phyloP scores from a whole-genome alignment of 2,329 filamentous ascomycete genomes.

The Hawksworthiomyces lignivorus region DNA sequence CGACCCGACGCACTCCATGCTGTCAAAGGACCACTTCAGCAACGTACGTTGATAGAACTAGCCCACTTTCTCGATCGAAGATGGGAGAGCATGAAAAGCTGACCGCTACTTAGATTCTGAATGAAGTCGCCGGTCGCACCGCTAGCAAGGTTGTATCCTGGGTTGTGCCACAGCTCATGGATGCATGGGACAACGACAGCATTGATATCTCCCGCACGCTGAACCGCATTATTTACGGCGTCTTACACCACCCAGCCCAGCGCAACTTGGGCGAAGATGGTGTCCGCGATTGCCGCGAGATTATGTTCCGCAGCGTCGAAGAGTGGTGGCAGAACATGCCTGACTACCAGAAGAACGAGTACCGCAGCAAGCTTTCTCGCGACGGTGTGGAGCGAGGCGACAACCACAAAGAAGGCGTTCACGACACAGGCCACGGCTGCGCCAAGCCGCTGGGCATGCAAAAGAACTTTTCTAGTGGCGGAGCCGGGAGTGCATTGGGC shows the following conservation, averaged over 20 bases:
- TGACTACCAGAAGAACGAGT: constrained; percentile 53
- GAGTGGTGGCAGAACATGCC: constrained; percentile 72
- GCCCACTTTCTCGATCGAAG: too few relatives aligned
- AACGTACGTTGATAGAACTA: constrained; percentile 59
- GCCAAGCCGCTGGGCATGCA: constrained; percentile 70
- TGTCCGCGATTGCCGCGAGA: constrained; percentile 59
- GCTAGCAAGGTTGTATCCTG: constrained; percentile 73
- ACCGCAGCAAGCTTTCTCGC: constrained; percentile 68
- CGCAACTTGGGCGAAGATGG: constrained; percentile 63
- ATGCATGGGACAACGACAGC: constrained; percentile 73
- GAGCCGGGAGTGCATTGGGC: constrained; percentile 38
- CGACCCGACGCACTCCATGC: constrained; percentile 90
- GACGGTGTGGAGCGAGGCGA: constrained; percentile 67
- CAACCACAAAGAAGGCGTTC: constrained; percentile 80
- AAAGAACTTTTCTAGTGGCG: constrained; percentile 43
- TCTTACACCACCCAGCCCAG: constrained; percentile 83
- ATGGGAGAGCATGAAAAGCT: neutral
- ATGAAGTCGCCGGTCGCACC: constrained; percentile 78
- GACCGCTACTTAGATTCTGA: constrained; percentile 46
- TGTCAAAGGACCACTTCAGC: constrained; percentile 92
- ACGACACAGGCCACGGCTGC: constrained; percentile 81
- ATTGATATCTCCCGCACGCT: constrained; percentile 63
- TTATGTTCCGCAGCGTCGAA: constrained; percentile 74
- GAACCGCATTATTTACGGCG: constrained; percentile 69
- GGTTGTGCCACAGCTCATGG: constrained; percentile 83